These are phyloP conservation scores for Coniochaeta ligniaria DNA, from an alignment of 2,329 filamentous ascomycete genomes.

Conservation along the genomic window DNA sequence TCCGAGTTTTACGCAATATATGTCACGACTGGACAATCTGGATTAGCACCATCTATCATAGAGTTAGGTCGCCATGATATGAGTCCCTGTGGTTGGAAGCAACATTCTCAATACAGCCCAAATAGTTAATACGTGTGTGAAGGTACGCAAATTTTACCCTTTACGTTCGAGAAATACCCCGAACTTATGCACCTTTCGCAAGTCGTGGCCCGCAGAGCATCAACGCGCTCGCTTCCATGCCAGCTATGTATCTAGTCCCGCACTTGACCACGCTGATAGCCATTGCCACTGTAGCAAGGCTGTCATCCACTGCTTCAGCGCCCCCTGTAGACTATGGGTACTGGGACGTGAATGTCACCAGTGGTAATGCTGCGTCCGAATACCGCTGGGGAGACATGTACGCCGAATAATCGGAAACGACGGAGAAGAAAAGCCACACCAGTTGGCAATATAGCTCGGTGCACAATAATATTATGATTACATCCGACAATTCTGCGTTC, in stretches of 20 bases:
- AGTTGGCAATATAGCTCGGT: not conserved
- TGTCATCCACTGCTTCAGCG: not conserved
- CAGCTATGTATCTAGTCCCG: not conserved
- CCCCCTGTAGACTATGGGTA: not conserved
- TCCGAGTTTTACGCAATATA: too few relatives aligned
- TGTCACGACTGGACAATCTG: too few relatives aligned
- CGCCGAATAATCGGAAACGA: not conserved
- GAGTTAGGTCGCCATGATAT: not conserved
- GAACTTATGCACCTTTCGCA: too few relatives aligned
- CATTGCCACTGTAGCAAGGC: not conserved
- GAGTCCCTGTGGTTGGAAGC: not conserved
- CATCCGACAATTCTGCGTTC: not conserved
- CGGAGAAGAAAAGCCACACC: not conserved
- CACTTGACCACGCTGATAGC: not conserved
- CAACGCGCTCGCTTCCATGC: too few relatives aligned
- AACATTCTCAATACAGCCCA: not conserved
- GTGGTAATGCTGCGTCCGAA: conserved; percentile 1
- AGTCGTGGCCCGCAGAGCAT: too few relatives aligned
- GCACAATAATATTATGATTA: not conserved
- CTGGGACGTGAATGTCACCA: not conserved
- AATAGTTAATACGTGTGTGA: not conserved
- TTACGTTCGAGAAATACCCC: not conserved
- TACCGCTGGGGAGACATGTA: conserved; percentile 3
- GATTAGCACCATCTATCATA: too few relatives aligned
- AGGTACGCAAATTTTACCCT: not conserved